Percentiles rank a stretch among this genome's conserved stretches.
phyloP scores from a whole-genome alignment of 164 flowering plant species.

The Vitis labrusca region DNA sequence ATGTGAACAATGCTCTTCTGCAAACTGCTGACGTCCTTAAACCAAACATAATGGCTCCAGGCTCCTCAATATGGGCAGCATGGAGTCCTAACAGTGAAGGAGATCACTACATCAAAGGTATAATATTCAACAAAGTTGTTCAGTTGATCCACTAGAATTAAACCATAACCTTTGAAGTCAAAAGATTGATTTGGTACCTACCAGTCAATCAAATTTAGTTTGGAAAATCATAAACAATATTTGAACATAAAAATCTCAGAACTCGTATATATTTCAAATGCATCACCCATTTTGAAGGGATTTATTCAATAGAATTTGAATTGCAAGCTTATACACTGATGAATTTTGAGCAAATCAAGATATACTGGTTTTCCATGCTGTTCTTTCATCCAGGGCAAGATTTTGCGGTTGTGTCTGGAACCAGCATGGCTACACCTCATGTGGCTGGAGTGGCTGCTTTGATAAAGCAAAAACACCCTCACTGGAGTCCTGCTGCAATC shows the following conservation, averaged over 20 bases:
- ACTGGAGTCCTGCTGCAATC: conserved; percentile 57
- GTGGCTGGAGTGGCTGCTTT: conserved; percentile 61
- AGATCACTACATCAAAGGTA: conserved; percentile 40
- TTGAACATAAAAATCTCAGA: too few relatives aligned
- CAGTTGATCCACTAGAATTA: too few relatives aligned
- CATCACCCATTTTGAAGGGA: too few relatives aligned
- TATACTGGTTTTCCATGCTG: not conserved
- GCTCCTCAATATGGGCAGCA: conserved; percentile 67
- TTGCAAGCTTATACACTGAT: not conserved
- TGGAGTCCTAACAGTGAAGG: conserved; percentile 60
- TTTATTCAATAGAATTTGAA: too few relatives aligned
- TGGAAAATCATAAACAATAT: too few relatives aligned
- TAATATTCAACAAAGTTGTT: not conserved
- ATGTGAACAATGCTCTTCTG: conserved; percentile 47
- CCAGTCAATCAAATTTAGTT: too few relatives aligned
- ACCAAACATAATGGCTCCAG: conserved; percentile 65
- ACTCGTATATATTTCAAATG: too few relatives aligned
- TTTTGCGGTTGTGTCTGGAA: conserved; percentile 58
- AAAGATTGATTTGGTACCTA: too few relatives aligned
- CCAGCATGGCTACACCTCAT: conserved; percentile 73
- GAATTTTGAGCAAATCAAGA: not conserved
- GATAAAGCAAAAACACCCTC: conserved; percentile 55
- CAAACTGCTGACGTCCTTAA: conserved; percentile 65
- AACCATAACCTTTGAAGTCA: too few relatives aligned
- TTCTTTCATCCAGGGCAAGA: conserved; percentile 32